Evolutionary conservation across 2,329 filamentous ascomycete genomes (phyloP).

Genomic region (Lojkania enalia): DNA sequence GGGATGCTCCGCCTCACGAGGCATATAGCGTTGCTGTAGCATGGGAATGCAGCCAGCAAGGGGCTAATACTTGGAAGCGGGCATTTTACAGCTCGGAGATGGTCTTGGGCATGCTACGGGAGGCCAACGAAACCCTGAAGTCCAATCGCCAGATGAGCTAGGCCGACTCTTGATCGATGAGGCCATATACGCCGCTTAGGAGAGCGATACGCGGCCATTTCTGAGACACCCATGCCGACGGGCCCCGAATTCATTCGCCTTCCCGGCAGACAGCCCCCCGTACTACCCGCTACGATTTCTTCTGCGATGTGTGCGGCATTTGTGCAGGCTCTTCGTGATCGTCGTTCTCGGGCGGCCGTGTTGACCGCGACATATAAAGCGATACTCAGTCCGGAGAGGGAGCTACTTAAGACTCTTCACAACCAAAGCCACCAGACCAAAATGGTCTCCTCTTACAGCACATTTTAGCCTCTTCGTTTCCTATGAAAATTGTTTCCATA

Average conservation of each 20-base stretch:
- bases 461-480: conserved; percentile 11
- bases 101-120: conserved; percentile 9
- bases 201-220: conserved; percentile 10
- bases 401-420: conserved; percentile 10
- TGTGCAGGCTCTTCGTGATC: conserved; percentile 5
- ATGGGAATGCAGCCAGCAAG: too few species aligned
- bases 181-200: conserved; percentile 9
- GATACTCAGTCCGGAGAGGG: conserved; percentile 4
- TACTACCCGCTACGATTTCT: conserved; percentile 3
- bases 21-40: too few species aligned
- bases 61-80: too few species aligned
- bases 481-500: conserved; percentile 16
- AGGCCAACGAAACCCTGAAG: conserved; percentile 13
- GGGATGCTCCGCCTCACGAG: too few species aligned
- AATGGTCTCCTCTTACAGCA: conserved; percentile 14
- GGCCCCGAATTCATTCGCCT: conserved; percentile 2
- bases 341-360: conserved; percentile 4
- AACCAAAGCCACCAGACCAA: conserved; percentile 9
- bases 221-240: conserved; percentile 24
- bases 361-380: conserved; percentile 16
- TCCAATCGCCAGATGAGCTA: conserved; percentile 13
- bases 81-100: conserved; percentile 15
- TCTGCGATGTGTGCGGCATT: conserved; percentile 7
- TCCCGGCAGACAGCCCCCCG: conserved; percentile 2
- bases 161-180: conserved; percentile 12